Conservation (phyloP, 805 yeast species). For the Metschnikowia kunwiensis region DNA sequence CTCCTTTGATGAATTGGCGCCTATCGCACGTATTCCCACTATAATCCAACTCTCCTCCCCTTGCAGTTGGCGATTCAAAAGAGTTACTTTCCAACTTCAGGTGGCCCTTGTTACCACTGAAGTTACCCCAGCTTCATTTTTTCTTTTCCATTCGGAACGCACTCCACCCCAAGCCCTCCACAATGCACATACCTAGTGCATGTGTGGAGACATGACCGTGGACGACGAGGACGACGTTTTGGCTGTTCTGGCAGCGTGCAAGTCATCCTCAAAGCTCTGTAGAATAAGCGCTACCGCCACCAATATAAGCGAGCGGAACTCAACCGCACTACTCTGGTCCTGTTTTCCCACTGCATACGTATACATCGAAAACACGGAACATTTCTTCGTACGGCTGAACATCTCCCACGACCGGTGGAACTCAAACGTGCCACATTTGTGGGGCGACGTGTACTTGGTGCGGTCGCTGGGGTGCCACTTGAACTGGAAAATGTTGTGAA, state of each 20-base stretch:
- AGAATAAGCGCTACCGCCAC: conserved; percentile 9
- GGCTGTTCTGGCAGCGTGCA: background rate
- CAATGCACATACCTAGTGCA: background rate
- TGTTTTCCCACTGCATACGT: conserved; percentile 5
- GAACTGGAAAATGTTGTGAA: conserved; percentile 7
- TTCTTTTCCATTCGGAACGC: background rate
- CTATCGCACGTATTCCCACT: too few species aligned
- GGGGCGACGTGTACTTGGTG: conserved; percentile 6
- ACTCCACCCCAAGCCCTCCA: background rate
- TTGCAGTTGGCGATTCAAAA: too few species aligned
- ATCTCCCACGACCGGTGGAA: conserved; percentile 7
- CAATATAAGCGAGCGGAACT: conserved; percentile 3
- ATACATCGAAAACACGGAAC: conserved; percentile 8
- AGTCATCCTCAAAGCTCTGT: conserved; percentile 13
- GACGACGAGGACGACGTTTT: background rate
- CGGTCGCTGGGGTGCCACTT: conserved; percentile 3
- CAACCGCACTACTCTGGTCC: conserved; percentile 12
- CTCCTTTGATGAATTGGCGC: too few species aligned
- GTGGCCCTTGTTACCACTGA: too few species aligned
- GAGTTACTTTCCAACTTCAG: too few species aligned
- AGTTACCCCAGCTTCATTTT: too few species aligned
- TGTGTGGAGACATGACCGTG: too few species aligned
- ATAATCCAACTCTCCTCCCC: too few species aligned
- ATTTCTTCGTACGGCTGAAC: conserved; percentile 13
- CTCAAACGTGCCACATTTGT: conserved; percentile 11